Base-by-base conservation (phyloP, 2,329 filamentous ascomycete species). In the Colletotrichum liriopes region DNA sequence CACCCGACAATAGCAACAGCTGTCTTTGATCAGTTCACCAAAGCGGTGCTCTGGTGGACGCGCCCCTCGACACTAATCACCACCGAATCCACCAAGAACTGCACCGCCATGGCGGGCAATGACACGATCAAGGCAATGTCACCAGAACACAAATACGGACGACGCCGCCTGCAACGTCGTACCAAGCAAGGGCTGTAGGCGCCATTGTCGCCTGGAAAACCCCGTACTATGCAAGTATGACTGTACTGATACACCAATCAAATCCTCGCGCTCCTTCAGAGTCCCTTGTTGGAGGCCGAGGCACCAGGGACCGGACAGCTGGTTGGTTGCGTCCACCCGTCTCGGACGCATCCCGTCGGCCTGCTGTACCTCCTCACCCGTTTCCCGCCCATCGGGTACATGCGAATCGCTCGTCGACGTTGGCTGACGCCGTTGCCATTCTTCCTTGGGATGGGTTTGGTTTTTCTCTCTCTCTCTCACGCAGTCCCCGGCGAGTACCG, bases 151-250 rank as follows among this genome's bases (percentile, higher is more conserved):
- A 32, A 43, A 56, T 45, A 43, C 65, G 59, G 45, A 20, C 61
- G 20, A 72, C 54, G 66, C 70, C 70, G 59, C 60, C 47, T 70
- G 60, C 32, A 70, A 65, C 70, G 70, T 72, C 32, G 70, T 55
- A 72, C 70, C 35, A 45, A 32, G 14, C 4, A 26, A 29, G 29
- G n/a, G 47, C 61, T 37, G 23, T 8, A 11, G 35, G 35, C 39
- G 39, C 39, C 26, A 54, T 56, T 23, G 23, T 65, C 39, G 11
- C 61, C 49, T n/a, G 35, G 29, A 63, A 26, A 20, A 14, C 5
- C 47, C 47, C 11, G 4, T 26, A 7, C 12, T 12, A 23, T 26
- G 5, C 49, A 8, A 39, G 29, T 29, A 56, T 61, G 62, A 26
- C 63, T n/a, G 43, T 58, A 55, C 64, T 41, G 61, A 29, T 23